Evolutionary conservation across 1,284 basidiomycete species (phyloP), one percentile per base, ranked within the genome.

Genomic region (Porodaedalea pini): DNA sequence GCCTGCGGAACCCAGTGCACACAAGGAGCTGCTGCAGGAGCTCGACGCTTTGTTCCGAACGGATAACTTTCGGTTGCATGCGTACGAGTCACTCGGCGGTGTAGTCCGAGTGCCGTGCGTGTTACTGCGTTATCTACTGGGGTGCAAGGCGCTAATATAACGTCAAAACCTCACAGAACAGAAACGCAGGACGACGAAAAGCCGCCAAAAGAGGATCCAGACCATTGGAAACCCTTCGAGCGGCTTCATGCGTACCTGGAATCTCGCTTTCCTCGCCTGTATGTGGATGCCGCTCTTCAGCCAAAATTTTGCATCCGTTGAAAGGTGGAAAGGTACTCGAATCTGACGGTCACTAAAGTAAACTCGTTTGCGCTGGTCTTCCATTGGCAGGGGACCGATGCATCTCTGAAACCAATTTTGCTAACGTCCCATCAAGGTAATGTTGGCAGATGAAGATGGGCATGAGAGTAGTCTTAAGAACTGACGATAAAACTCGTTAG

Each of bases 361-460:
- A 74, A 78, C 62, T 82, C 81, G 0, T 86, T 86, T 66, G 86
- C 82, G 0, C 75, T 91, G 21, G 68, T 89, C 4, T 90, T 80
- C 68, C 80, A 83, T 43, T 89, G 86, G 84, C 69, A 75, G 49
- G 89, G 89, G 13, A 76, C 79, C 0, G 77, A 89, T 62, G 59
- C 71, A 1, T 73, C 75, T 1, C 73, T 88, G 49, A 88, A 90
- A 65, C 88, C 89, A 0, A 68, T 88, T 25, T 69, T 91, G 17
- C 70, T 91, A 36, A 79, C 81, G 39, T 86, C 80, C 4, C 88
- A 91, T 67, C 86, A 89, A 76, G 85, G 84, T 79, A 25, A 23
- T 41, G 10, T 36, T 17, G n/a, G 17, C 13, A 21, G 3, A 51
- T 36, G 31, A 1, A 29, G 1, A 0, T 34, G 15, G 34, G 11